Evolutionary conservation across 768 basidiomycete species (phyloP), one percentile per base, ranked within the genome.

Genomic region (Filobasidium wieringae): DNA sequence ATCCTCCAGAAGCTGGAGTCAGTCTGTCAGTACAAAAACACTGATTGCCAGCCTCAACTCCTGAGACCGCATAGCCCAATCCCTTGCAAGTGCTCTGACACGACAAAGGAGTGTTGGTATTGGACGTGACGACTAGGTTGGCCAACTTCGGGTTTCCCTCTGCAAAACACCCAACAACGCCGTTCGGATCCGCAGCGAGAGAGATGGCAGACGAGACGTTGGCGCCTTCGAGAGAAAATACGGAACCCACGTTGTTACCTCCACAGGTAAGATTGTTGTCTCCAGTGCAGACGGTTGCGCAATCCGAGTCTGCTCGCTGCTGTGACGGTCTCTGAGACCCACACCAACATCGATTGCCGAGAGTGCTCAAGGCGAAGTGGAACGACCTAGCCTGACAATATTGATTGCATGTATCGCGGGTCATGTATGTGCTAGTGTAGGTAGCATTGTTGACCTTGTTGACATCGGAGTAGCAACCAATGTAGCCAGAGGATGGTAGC

Each of bases 391-490:
- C 53, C 52, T 39, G 29, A 54, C 65, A 66, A 36, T 45, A 52
- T 15, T 51, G 43, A 30, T 40, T 60, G 53, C 65, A 66, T 30
- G 36, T 49, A 31, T 66, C 58, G 37, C 55, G 39, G 22, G 61
- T 51, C 63, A 66, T 63, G 51, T 36, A 58, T 5, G 50, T 55
- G 36, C 36, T 37, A 26, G 31, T 31, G 54, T 58, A 66, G 8
- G 50, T 45, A 33, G 33, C 26, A n/a, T 49, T 50, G 36, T 53
- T 55, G n/a, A 66, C 32, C 12, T 49, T 52, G 27, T 24, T 17
- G 57, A 51, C 40, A 43, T 67, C 66, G 57, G 53, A 55, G 62
- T 51, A 67, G 53, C 66, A 67, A 27, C 66, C 66, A 5, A 59
- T 17, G 54, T 65, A 65, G 12, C 61, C 64, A 27, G 37, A 24